phyloP scores from a whole-genome alignment of 2,329 filamentous ascomycete species.

The Cladophialophora yegresii region DNA sequence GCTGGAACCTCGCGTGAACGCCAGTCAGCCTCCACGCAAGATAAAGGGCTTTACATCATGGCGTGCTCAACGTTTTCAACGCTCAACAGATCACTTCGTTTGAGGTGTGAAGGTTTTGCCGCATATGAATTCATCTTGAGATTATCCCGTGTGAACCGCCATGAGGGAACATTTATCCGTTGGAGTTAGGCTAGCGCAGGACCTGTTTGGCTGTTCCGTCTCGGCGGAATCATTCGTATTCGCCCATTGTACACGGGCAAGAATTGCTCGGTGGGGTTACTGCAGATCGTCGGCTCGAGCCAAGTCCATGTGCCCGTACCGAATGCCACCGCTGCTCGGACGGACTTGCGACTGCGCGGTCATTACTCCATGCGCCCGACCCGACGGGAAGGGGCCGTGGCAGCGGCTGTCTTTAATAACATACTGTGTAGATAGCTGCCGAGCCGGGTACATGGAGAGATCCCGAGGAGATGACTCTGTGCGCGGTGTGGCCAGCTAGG shows the following conservation, averaged over 20 bases:
- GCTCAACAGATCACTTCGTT: not conserved
- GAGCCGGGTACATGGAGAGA: not conserved
- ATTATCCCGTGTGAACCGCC: not conserved
- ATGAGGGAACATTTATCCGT: not conserved
- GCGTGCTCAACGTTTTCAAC: not conserved
- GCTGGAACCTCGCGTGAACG: not conserved
- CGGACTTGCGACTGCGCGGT: not conserved
- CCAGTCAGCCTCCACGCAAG: not conserved
- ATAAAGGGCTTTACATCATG: not conserved
- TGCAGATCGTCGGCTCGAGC: not conserved
- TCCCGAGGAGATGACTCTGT: not conserved
- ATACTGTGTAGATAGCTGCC: not conserved
- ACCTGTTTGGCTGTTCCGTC: not conserved
- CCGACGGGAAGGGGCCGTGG: too few species aligned
- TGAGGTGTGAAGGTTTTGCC: not conserved
- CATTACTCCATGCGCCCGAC: not conserved
- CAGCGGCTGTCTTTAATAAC: not conserved
- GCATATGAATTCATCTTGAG: not conserved
- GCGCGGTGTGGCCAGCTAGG: not conserved
- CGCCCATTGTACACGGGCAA: not conserved
- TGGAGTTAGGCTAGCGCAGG: not conserved
- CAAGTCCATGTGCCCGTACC: not conserved
- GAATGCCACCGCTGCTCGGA: not conserved
- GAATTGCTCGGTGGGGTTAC: not conserved
- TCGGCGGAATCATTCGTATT: not conserved